Base-by-base conservation (phyloP, 257 asterid genomes). In the Orobanche coerulescens region DNA sequence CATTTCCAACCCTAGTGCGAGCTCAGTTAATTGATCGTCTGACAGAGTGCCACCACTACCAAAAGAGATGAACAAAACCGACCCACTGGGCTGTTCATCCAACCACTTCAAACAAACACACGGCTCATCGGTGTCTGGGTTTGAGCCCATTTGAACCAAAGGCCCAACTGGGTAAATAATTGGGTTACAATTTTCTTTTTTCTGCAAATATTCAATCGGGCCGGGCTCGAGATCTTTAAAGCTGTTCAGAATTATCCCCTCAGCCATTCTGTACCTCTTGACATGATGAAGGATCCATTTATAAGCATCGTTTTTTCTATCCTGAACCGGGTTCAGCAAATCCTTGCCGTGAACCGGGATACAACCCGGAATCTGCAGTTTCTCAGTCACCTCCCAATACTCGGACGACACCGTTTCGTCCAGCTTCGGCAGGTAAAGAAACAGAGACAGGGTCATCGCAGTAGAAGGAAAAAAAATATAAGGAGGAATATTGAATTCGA, bases 1-100 rank as follows among this genome's bases (percentile, higher is more conserved):
- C 75, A 67, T 44, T 43, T 81, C 95, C 31, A 86, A 26, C 9
- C 93, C 90, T 0, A 48, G 26, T 2, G 95, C 90, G 2, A 83
- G 69, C 36, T 85, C 90, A 46, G 58, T 64, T 1, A 80, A 36
- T 36, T 89, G 94, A 1, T 68, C 68, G 16, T 71, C 83, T 2
- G 84, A 44, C 11, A 84, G 72, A 22, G 92, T 68, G 67, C 97
- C 97, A 34, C 88, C 95, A 10, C 95, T 86, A 1, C 97, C 97
- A 4, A 79, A 86, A 0, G 94, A 90, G 2, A 90, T 64, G 46
- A 55, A 90, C 57, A 90, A 14, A 2, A 90, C 97, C 0, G 97
- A 90, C 0, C 80, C 82, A 20, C 55, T 71, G 8, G 95, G 95
- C 67, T 90, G 97, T 0, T 79, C 71, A 48, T 76, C 78, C 43